Percentiles rank a stretch among this genome's conserved stretches.
Evolutionary conservation across 768 basidiomycete genomes (phyloP).

Genomic region (Mrakia gelida): DNA sequence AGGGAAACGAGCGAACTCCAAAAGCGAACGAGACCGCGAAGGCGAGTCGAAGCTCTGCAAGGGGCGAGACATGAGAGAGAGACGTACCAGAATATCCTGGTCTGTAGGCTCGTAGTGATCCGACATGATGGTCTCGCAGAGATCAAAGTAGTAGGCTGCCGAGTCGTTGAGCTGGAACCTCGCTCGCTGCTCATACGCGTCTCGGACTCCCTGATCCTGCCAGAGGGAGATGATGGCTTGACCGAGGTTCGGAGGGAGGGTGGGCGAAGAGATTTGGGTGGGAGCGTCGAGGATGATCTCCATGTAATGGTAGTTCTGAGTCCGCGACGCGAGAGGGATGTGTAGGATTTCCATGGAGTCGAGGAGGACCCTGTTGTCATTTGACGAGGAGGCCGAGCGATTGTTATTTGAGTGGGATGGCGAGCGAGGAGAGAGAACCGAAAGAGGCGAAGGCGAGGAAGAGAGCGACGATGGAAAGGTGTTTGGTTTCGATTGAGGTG

Average conservation of each 20-base stretch:
- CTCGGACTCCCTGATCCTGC: constrained; percentile 11
- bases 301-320: not conserved
- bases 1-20: not conserved
- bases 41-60: not conserved
- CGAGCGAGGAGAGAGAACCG: not conserved
- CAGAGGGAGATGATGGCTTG: constrained; percentile 12
- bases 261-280: constrained; percentile 52
- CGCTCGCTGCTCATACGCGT: constrained; percentile 54
- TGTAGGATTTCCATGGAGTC: constrained; percentile 87
- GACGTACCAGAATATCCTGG: constrained; percentile 13
- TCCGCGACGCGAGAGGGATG: constrained; percentile 53
- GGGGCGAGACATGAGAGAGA: not conserved
- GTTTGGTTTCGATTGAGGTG: not conserved
- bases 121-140: not conserved
- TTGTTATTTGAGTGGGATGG: too few relatives aligned
- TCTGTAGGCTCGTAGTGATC: constrained; percentile 1
- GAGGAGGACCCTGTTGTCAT: constrained; percentile 41
- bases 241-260: constrained; percentile 34
- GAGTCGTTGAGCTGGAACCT: constrained; percentile 79
- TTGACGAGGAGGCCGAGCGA: not conserved
- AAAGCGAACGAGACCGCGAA: too few relatives aligned
- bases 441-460: not conserved
- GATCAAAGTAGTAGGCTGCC: constrained; percentile 59
- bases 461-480: not conserved
- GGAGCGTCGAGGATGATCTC: constrained; percentile 20